These are phyloP conservation scores for Fusarium lyarnte DNA, from an alignment of 2,329 filamentous ascomycete species.

Conservation along the genomic window DNA sequence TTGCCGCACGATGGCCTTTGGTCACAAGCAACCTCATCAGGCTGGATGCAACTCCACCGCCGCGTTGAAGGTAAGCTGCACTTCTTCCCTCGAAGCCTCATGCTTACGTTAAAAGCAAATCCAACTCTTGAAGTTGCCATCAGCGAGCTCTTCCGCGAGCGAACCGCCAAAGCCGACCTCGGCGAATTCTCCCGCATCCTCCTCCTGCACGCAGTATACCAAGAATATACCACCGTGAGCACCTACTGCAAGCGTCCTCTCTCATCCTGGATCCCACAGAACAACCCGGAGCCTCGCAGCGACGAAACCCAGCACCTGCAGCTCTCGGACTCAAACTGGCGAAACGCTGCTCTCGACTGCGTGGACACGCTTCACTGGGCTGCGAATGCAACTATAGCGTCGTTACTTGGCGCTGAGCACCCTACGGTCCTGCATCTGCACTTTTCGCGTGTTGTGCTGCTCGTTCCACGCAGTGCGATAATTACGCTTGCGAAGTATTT, in stretches of 20 bases:
- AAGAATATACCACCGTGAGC: constrained; percentile 27
- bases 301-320: neutral
- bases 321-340: constrained; percentile 45
- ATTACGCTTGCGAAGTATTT: constrained; percentile 50
- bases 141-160: constrained; percentile 14
- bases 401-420: constrained; percentile 61
- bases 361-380: constrained; percentile 68
- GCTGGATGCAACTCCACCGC: neutral
- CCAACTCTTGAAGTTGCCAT: constrained; percentile 21
- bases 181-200: constrained; percentile 36
- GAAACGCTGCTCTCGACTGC: constrained; percentile 56
- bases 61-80: neutral
- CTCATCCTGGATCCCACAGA: constrained; percentile 34
- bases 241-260: constrained; percentile 28
- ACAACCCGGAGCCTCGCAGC: neutral
- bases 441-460: constrained; percentile 60
- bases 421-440: constrained; percentile 66
- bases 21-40: neutral
- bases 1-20: constrained; percentile 24
- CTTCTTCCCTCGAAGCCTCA: rapidly evolving
- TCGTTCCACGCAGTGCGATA: constrained; percentile 59
- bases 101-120: constrained; percentile 23
- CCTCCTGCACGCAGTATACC: constrained; percentile 36
- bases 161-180: constrained; percentile 27
- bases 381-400: constrained; percentile 62